Percentiles rank a stretch among this genome's conserved stretches.
Conservation (phyloP, 169 alveolate species). For the Plasmodium cynomolgi region DNA sequence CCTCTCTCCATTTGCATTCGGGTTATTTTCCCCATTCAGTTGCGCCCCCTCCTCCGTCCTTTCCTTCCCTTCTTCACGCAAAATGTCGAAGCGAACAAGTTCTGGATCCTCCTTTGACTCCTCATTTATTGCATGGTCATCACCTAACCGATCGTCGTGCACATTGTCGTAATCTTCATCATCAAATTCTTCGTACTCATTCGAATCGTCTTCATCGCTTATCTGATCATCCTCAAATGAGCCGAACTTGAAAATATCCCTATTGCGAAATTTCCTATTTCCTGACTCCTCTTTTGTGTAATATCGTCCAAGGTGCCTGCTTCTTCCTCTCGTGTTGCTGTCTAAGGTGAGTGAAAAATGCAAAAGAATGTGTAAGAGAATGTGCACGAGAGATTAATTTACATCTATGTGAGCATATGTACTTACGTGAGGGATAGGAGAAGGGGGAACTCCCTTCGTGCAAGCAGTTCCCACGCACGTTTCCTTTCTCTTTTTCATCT, state of each 20-base stretch:
- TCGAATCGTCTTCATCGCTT: background rate
- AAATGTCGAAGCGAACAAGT: slow-evolving; percentile 11
- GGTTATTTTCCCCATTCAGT: background rate
- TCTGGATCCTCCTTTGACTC: background rate
- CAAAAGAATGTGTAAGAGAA: background rate
- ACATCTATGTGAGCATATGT: background rate
- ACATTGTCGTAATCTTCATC: background rate
- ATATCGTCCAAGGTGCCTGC: slow-evolving; percentile 1
- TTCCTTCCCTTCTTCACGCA: slow-evolving; percentile 9
- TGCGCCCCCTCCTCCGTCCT: background rate
- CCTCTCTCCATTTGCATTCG: background rate
- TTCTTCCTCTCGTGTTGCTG: background rate
- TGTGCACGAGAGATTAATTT: background rate
- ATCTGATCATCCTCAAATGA: background rate
- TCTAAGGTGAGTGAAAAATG: slow-evolving; percentile 19
- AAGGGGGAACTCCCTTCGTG: background rate
- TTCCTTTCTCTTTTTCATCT: slow-evolving; percentile 7
- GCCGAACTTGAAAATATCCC: slow-evolving; percentile 20
- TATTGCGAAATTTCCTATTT: background rate
- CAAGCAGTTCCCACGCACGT: background rate
- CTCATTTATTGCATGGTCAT: background rate
- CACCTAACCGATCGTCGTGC: background rate
- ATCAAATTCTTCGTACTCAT: background rate
- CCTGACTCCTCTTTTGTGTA: slow-evolving; percentile 16
- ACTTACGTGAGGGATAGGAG: background rate